phyloP scores from a whole-genome alignment of 805 yeast genomes.

The Yamadazyma nakazawae region DNA sequence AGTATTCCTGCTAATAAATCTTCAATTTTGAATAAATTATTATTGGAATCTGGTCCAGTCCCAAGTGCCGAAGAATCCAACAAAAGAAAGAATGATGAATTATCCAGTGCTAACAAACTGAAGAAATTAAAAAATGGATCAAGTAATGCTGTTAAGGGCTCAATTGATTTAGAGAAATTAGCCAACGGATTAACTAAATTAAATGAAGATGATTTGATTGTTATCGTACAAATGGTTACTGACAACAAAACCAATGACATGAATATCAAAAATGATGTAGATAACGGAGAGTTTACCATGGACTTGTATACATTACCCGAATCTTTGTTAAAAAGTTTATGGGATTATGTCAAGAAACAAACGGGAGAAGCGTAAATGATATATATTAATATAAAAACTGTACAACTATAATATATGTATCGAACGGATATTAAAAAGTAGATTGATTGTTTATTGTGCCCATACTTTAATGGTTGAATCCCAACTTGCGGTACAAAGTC shows the following conservation, averaged over 20 bases:
- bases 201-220: slow-evolving; percentile 87
- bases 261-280: slow-evolving; percentile 93
- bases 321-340: slow-evolving; percentile 80
- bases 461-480: slow-evolving; percentile 70
- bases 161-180: slow-evolving; percentile 82
- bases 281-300: slow-evolving; percentile 96
- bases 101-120: slow-evolving; percentile 27
- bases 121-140: slow-evolving; percentile 49
- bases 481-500: slow-evolving; percentile 78
- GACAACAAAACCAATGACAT: slow-evolving; percentile 93
- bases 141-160: slow-evolving; percentile 58
- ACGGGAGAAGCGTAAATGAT: slow-evolving; percentile 26
- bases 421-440: not conserved
- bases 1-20: slow-evolving; percentile 70
- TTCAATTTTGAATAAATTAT: slow-evolving; percentile 64
- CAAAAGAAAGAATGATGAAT: slow-evolving; percentile 27
- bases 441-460: slow-evolving; percentile 28
- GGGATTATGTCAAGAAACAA: slow-evolving; percentile 89
- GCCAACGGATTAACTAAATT: slow-evolving; percentile 87
- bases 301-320: slow-evolving; percentile 93
- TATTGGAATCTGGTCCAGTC: slow-evolving; percentile 80
- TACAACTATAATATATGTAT: slow-evolving; percentile 1
- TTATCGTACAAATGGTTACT: slow-evolving; percentile 95
- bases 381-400: slow-evolving; percentile 5
- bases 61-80: slow-evolving; percentile 37